Base-by-base conservation (phyloP, 306 rosid species). In the Carpinus fangiana region DNA sequence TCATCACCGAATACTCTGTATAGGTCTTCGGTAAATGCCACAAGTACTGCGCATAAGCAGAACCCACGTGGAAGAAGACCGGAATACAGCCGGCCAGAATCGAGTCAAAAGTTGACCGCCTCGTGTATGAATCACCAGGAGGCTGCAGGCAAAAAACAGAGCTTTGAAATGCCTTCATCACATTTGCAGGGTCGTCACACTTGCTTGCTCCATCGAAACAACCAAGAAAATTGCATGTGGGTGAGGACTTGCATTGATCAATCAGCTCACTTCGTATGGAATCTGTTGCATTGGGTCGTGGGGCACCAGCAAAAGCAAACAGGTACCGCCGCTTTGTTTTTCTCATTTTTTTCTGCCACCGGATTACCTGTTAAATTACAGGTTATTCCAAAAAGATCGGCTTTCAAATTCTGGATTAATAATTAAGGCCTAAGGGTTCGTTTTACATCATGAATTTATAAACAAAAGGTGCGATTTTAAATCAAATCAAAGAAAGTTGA, bases 111-210 rank as follows among this genome's bases (percentile, higher is more conserved):
- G 82, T 87, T 64, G 93, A 85, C 72, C 87, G 73, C 20, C 89
- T 86, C 0, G 90, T 89, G 79, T 12, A 89, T 10, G 93, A 87
- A 80, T 89, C 93, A 16, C 90, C 88, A 0, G 88, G 77, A 31
- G 93, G 93, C 82, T 89, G 89, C 18, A 89, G 73, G 76, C 90
- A 87, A 65, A 89, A 89, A n/a, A 71, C 73, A 20, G 93, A 89
- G 3, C 70, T 82, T 16, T 83, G 84, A 73, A 89, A 85, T 54
- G 76, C 86, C 74, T 70, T 79, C 13, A 78, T 83, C 1, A 87
- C 75, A 8, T 74, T 73, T 0, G 31, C 59, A 8, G 89, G 87
- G 4, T 85, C 81, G 0, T 85, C 69, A 71, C 93, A 85, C 4
- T 36, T 11, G 16, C 47, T 26, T 21, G 18, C 2, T 43, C 48